Evolutionary conservation across 345 rosid species (phyloP), one percentile per base, ranked within the genome.

Genomic region (Salix koriyanagi): DNA sequence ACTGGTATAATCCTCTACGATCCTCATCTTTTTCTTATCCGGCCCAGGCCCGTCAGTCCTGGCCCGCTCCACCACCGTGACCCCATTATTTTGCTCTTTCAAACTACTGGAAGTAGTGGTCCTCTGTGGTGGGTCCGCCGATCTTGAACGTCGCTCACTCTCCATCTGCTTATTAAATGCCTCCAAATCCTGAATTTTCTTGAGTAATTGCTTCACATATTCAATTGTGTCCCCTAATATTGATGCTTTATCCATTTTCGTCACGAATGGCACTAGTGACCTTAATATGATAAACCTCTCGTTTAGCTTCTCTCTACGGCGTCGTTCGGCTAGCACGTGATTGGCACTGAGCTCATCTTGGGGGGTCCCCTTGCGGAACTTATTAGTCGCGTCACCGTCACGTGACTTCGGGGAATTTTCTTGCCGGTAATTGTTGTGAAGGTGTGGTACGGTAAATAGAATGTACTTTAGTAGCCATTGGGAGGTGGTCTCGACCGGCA

Each of bases 211-310:
- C 79, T 96, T 94, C 83, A 96, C 88, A 75, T 94, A 96, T 84
- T 92, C 97, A 2, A 96, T 96, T 7, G 99, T 91, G 84, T 96
- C 99, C 6, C 97, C 99, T 9, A 96, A 79, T 73, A 96, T 94
- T 4, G 99, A 96, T 6, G 94, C 97, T 87, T 96, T 96, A 85
- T 96, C 99, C 98, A 96, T 92, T 77, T 96, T 94, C 15, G 98
- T 94, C 54, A 96, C 97, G 76, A 94, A 94, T 18, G 99, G 99
- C 70, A 94, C 97, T 25, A 96, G 79, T 6, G 99, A 92, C 77
- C 98, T 80, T 52, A 96, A 58, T 4, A 91, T 86, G 37, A 89
- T 84, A 80, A 96, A 96, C 80, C 96, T 80, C 88, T 96, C 94
- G 69, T 96, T 96, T 4, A 96, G 90, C 84, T 96, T 96, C 87